Conservation (phyloP, 495 filamentous ascomycete genomes). For the Penicillium pancosmium region DNA sequence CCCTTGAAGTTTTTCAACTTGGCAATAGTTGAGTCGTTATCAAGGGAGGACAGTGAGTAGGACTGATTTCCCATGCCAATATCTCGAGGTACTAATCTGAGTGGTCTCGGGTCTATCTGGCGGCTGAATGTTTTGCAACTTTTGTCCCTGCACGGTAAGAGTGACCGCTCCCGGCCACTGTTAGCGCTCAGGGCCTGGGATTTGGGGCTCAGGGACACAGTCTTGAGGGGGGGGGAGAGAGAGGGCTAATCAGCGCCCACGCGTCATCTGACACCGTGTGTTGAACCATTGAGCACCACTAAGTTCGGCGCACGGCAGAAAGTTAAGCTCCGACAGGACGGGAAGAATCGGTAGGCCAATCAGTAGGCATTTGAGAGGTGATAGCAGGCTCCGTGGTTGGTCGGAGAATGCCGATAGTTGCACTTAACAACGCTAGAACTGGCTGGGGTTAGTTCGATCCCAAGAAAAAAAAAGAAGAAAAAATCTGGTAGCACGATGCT, state of each 20-base stretch:
- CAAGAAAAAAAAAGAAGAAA: background rate
- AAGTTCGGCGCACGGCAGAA: slow-evolving; percentile 2
- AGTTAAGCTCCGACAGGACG: slow-evolving; percentile 8
- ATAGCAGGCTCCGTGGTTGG: slow-evolving; percentile 5
- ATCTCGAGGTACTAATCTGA: background rate
- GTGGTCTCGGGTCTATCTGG: background rate
- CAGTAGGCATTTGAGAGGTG: background rate
- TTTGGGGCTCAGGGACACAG: background rate
- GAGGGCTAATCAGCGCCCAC: background rate
- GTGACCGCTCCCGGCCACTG: too few species aligned
- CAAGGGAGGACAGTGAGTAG: too few species aligned
- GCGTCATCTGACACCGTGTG: background rate
- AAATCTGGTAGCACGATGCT: slow-evolving; percentile 1
- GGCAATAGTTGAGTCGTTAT: too few species aligned
- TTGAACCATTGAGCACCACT: background rate
- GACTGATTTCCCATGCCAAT: background rate
- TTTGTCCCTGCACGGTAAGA: background rate
- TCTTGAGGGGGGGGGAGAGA: background rate
- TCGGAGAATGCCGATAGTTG: slow-evolving; percentile 10
- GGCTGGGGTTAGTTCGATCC: slow-evolving; percentile 1
- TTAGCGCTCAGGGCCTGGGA: background rate
- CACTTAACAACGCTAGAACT: slow-evolving; percentile 2
- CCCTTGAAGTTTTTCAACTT: too few species aligned
- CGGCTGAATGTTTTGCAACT: slow-evolving; percentile 6
- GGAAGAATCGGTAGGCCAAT: slow-evolving; percentile 13